Base-by-base conservation (phyloP, 1,284 basidiomycete genomes). In the Boletus sp. region DNA sequence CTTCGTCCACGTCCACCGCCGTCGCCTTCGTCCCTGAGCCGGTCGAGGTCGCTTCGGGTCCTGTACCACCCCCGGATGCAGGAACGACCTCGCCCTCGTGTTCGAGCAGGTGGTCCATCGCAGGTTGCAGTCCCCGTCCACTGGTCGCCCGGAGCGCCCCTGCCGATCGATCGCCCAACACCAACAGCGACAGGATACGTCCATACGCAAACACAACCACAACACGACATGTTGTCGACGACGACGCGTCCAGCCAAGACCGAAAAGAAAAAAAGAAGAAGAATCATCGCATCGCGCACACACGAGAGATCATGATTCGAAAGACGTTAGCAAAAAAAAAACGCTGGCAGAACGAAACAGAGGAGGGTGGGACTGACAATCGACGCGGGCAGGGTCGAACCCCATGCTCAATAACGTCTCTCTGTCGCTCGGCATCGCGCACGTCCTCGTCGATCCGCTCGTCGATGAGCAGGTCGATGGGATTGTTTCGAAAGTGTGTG, bases 401-500 rank as follows among this genome's bases (percentile, higher is more conserved):
- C 91, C 91, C 89, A 94, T 93, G n/a, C 78, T 71, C 5, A 91
- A 57, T 14, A 94, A 74, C 13, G 82, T 81, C n/a, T 90, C 85
- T 69, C 81, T 83, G 68, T 94, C 91, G 44, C 73, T 70, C 40
- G 80, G 70, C 81, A 84, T 84, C 46, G 48, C 10, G 30, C 14
- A 6, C 42, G 29, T 30, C 25, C 9, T 10, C 1, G 16, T 34
- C 5, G 16, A 9, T 26, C 6, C 5, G 6, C 25, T 26, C n/a
- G n/a, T n/a, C n/a, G n/a, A n/a, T n/a, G n/a, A n/a, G n/a, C n/a
- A n/a, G n/a, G n/a, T n/a, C n/a, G n/a, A n/a, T n/a, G n/a, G n/a
- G n/a, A n/a, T n/a, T n/a, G n/a, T n/a, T n/a, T n/a, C n/a, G n/a
- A n/a, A 7, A n/a, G 13, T 7, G 29, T 14, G 7, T 30, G 14